Evolutionary conservation across 441 rosid genomes (phyloP).

Genomic region (Macaranga tanarius): DNA sequence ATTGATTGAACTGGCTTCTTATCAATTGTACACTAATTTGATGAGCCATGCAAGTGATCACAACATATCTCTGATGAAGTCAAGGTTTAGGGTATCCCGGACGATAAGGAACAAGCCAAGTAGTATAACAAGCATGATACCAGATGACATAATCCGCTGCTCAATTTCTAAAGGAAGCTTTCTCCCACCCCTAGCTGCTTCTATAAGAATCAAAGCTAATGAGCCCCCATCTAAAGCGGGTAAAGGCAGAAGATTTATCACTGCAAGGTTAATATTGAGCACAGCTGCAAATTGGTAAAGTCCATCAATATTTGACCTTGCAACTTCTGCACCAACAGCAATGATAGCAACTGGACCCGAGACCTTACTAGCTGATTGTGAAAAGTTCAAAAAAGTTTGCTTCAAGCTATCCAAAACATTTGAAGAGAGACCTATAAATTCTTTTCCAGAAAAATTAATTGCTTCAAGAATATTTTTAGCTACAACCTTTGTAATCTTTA

Average conservation of each 20-base stretch:
- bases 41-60: constrained; percentile 30
- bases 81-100: constrained; percentile 84
- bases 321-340: constrained; percentile 97
- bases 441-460: constrained; percentile 60
- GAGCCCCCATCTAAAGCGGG: constrained; percentile 98
- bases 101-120: constrained; percentile 80
- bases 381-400: constrained; percentile 81
- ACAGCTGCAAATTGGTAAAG: constrained; percentile 93
- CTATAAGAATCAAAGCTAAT: constrained; percentile 70
- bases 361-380: constrained; percentile 84
- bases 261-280: constrained; percentile 85
- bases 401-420: constrained; percentile 82
- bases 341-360: constrained; percentile 96
- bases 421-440: constrained; percentile 64
- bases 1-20: constrained; percentile 5
- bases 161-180: constrained; percentile 88
- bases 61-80: constrained; percentile 77
- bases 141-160: constrained; percentile 90
- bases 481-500: constrained; percentile 55
- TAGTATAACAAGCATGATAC: constrained; percentile 69
- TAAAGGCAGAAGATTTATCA: constrained; percentile 85
- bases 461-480: constrained; percentile 60
- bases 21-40: constrained; percentile 2
- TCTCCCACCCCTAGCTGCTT: constrained; percentile 83
- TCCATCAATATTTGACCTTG: constrained; percentile 83